phyloP scores from a whole-genome alignment of 495 filamentous ascomycete species.

The Bacidia rubella region DNA sequence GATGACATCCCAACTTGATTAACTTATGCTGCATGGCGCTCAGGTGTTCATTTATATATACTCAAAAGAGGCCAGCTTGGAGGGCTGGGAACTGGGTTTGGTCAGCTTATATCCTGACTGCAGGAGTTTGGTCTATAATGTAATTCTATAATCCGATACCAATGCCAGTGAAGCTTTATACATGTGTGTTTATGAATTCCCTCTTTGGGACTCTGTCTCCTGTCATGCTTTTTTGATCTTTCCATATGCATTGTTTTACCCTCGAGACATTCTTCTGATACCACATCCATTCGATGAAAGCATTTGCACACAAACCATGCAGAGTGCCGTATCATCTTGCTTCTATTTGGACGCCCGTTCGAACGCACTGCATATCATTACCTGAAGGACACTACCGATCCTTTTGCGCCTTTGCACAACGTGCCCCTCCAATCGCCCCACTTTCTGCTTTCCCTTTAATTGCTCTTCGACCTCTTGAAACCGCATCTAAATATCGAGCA shows the following conservation, averaged over 20 bases:
- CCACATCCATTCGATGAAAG: background rate
- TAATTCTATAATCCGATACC: too few relatives aligned
- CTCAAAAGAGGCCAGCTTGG: background rate
- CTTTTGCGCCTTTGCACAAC: background rate
- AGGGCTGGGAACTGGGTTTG: background rate
- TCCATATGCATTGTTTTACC: background rate
- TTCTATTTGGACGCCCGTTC: background rate
- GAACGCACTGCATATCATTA: background rate
- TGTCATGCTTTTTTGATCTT: background rate
- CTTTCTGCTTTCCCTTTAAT: too few relatives aligned
- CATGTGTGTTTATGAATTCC: background rate
- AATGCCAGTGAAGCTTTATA: too few relatives aligned
- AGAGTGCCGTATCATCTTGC: background rate
- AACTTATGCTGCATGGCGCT: background rate
- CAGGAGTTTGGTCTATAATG: too few relatives aligned
- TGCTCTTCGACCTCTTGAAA: background rate
- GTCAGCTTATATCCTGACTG: too few relatives aligned
- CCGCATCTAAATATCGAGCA: background rate
- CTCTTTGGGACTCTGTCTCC: background rate
- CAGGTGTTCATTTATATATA: background rate
- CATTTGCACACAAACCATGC: background rate
- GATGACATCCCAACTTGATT: slow-evolving; percentile 17
- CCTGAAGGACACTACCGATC: background rate
- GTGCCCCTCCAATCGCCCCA: background rate
- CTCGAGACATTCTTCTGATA: background rate